Conservation (phyloP, 2,329 filamentous ascomycete species). For the Nothophoma quercina region DNA sequence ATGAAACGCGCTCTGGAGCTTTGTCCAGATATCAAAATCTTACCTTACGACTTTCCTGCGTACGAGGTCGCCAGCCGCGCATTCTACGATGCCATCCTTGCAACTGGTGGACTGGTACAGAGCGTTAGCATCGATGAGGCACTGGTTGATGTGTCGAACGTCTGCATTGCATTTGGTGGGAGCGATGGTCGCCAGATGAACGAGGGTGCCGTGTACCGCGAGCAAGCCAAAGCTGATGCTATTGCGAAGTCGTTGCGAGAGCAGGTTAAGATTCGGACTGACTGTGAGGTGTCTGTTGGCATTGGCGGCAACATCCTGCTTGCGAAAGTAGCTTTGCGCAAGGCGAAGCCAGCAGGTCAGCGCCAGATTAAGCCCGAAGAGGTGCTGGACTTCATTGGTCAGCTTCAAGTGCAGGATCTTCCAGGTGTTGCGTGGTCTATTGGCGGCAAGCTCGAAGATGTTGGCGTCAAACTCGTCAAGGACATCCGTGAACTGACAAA, state of each 20-base stretch:
- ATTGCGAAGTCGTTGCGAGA: conserved; percentile 73
- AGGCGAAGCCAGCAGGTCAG: conserved; percentile 93
- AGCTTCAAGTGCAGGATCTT: conserved; percentile 79
- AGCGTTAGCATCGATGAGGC: conserved; percentile 98
- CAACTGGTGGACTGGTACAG: conserved; percentile 82
- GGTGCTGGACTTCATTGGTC: conserved; percentile 77
- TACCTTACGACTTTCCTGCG: conserved; percentile 95
- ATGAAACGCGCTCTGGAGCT: conserved; percentile 88
- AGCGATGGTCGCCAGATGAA: conserved; percentile 70
- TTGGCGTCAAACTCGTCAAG: conserved; percentile 81
- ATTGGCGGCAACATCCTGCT: conserved; percentile 90
- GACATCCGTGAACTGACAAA: conserved; percentile 81
- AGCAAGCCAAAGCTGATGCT: conserved; percentile 79
- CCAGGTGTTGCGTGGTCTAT: conserved; percentile 95
- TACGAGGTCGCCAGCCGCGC: conserved; percentile 90
- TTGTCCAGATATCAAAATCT: conserved; percentile 83
- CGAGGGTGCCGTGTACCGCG: conserved; percentile 75
- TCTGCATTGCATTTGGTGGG: conserved; percentile 71
- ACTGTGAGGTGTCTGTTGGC: conserved; percentile 88
- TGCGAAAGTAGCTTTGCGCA: conserved; percentile 88
- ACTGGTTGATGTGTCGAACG: conserved; percentile 79
- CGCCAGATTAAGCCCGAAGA: conserved; percentile 85
- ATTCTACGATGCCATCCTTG: conserved; percentile 87
- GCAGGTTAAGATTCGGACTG: conserved; percentile 75
- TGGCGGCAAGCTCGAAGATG: conserved; percentile 83